phyloP scores from a whole-genome alignment of 805 yeast genomes.

The Lachancea waltii region DNA sequence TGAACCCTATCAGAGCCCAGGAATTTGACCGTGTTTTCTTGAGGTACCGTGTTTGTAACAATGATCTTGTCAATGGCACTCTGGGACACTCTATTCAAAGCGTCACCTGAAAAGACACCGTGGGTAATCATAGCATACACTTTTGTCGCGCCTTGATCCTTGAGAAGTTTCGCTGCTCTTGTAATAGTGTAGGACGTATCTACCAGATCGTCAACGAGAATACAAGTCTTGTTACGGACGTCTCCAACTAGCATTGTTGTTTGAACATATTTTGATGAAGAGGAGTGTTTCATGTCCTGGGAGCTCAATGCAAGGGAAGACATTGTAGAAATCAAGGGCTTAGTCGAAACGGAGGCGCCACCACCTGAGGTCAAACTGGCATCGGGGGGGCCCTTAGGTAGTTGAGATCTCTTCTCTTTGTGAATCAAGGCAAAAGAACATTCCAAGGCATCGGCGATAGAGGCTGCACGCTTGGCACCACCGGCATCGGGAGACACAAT shows the following conservation, averaged over 20 bases:
- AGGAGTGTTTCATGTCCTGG: conserved; percentile 18
- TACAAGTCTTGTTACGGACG: conserved; percentile 77
- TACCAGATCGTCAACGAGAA: conserved; percentile 87
- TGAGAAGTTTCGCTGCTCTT: conserved; percentile 84
- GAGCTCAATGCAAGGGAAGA: conserved; percentile 20
- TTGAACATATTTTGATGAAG: conserved; percentile 40
- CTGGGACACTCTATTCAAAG: conserved; percentile 59
- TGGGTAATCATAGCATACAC: conserved; percentile 89
- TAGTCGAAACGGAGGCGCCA: conserved; percentile 17
- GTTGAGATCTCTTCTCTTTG: conserved; percentile 69
- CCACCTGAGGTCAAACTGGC: conserved; percentile 29
- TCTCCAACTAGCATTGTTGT: conserved; percentile 96
- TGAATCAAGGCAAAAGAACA: conserved; percentile 91
- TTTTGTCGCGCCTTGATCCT: conserved; percentile 85
- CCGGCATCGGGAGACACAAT: conserved; percentile 98
- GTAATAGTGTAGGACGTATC: conserved; percentile 92
- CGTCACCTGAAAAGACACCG: conserved; percentile 90
- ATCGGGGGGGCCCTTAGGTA: conserved; percentile 33
- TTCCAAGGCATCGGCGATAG: conserved; percentile 84
- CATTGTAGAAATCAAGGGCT: conserved; percentile 16
- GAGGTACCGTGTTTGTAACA: conserved; percentile 90
- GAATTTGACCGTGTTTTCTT: conserved; percentile 45
- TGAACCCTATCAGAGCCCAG: conserved; percentile 56
- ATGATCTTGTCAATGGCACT: conserved; percentile 76
- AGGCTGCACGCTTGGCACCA: conserved; percentile 96